Evolutionary conservation across 2,329 filamentous ascomycete genomes (phyloP), one percentile per base, ranked within the genome.

Genomic region (Tothia fuscella): DNA sequence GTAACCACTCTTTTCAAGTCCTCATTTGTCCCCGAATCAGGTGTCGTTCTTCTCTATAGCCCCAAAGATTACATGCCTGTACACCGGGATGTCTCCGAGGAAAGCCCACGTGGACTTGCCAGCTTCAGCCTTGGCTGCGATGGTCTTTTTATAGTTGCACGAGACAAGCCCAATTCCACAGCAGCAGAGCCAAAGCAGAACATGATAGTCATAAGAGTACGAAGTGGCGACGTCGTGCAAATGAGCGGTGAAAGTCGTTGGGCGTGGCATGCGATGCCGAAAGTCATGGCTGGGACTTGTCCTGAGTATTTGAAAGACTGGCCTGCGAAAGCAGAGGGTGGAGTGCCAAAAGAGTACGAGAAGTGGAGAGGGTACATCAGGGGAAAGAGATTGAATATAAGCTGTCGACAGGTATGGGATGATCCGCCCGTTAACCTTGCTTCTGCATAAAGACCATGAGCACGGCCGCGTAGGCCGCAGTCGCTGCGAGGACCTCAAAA

Each of bases 211-310:
- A 55, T 93, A 26, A 70, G 81, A 17, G 66, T 96, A 28, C 71
- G 79, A 21, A 93, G 86, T 1, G 89, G 91, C 0, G 89, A 95
- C 63, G 86, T 78, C 1, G 76, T 96, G 1, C 87, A 93, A 55
- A 96, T 98, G 89, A 79, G 76, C 38, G 74, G 81, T 17, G 70
- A 77, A 45, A 80, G 84, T 3, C 71, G 91, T 33, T 93, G 86
- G 61, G 88, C 89, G 2, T 96, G 89, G 89, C 91, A 96, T 63
- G 88, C 84, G 10, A 87, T 96, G 13, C 88, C 91, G 5, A 91
- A 87, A 57, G 80, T 96, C 10, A 56, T 95, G 28, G 72, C 76
- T 34, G 74, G 66, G 1, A 93, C 85, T 0, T 96, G 88, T 60
- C 89, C 89, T 0, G 64, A 64, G 0, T 82, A 79, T 59, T 60